Evolutionary conservation across 495 filamentous ascomycete species (phyloP).

Genomic region (Paragyromitra xinjiangensis): DNA sequence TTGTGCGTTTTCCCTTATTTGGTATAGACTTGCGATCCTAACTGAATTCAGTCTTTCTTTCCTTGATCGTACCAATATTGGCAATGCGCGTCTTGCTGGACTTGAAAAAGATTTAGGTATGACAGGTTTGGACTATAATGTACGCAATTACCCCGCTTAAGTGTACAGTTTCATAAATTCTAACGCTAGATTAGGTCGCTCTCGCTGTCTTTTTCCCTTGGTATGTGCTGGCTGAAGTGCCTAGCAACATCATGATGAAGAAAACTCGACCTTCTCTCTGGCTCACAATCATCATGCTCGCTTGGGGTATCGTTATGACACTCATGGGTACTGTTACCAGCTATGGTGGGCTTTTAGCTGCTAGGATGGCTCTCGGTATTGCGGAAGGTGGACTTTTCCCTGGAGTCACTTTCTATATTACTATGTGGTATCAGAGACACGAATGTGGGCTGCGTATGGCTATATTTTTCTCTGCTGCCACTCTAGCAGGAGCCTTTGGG

Average conservation of each 20-base stretch:
- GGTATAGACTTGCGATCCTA: slow-evolving; percentile 8
- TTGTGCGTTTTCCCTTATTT: slow-evolving; percentile 26
- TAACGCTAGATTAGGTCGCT: slow-evolving; percentile 63
- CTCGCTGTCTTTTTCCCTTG: slow-evolving; percentile 73
- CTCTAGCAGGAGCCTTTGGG: slow-evolving; percentile 67
- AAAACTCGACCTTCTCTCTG: slow-evolving; percentile 69
- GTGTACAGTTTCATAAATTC: background rate
- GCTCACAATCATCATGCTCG: slow-evolving; percentile 66
- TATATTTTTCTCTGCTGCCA: slow-evolving; percentile 72
- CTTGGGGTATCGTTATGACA: slow-evolving; percentile 68
- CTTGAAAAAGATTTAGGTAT: slow-evolving; percentile 69
- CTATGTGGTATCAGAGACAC: slow-evolving; percentile 76
- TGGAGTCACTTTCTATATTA: slow-evolving; percentile 79
- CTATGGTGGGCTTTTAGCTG: slow-evolving; percentile 66
- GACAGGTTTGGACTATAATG: slow-evolving; percentile 68
- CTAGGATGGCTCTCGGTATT: slow-evolving; percentile 69
- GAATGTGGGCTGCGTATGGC: slow-evolving; percentile 70
- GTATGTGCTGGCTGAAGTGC: slow-evolving; percentile 73
- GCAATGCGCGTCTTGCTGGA: slow-evolving; percentile 75
- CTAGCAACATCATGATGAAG: slow-evolving; percentile 72
- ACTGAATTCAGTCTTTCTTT: slow-evolving; percentile 60
- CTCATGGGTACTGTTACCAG: slow-evolving; percentile 67
- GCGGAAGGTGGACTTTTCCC: slow-evolving; percentile 73
- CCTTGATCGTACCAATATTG: slow-evolving; percentile 73
- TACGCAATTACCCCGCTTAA: slow-evolving; percentile 1